phyloP scores from a whole-genome alignment of 352 stramenopile genomes.

The Phytophthora sp. region DNA sequence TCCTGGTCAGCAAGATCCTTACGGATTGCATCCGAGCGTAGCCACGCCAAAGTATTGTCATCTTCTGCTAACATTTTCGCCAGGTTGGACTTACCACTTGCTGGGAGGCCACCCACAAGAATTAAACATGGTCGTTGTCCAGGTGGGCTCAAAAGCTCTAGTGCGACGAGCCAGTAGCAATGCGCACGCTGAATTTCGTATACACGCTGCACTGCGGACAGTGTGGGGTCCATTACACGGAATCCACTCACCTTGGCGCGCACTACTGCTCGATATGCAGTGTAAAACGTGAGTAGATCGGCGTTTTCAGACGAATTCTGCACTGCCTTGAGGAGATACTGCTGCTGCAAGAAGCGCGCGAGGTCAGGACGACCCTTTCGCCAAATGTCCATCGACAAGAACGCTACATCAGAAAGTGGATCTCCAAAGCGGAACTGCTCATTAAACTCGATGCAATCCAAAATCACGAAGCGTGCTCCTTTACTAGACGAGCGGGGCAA shows the following conservation, averaged over 20 bases:
- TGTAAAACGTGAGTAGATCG: conserved; percentile 63
- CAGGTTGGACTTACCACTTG: conserved; percentile 70
- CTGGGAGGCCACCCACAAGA: conserved; percentile 63
- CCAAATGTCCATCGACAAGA: conserved; percentile 76
- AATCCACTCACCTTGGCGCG: conserved; percentile 76
- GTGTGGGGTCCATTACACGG: conserved; percentile 56
- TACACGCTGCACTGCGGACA: conserved; percentile 43
- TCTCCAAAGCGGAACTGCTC: conserved; percentile 80
- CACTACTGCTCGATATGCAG: conserved; percentile 71
- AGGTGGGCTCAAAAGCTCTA: conserved; percentile 53
- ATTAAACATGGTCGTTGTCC: conserved; percentile 55
- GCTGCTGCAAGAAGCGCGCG: conserved; percentile 48
- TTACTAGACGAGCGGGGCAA: conserved; percentile 18
- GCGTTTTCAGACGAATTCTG: conserved; percentile 59
- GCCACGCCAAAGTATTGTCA: conserved; percentile 53
- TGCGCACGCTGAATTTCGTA: conserved; percentile 47
- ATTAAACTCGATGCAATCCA: conserved; percentile 86
- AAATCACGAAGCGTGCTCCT: conserved; percentile 42
- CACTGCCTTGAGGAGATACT: conserved; percentile 58
- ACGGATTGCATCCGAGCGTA: conserved; percentile 68
- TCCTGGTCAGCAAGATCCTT: conserved; percentile 52
- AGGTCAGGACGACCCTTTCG: conserved; percentile 62
- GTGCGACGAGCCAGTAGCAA: conserved; percentile 73
- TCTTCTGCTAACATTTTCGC: conserved; percentile 55
- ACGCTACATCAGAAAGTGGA: conserved; percentile 67